Evolutionary conservation across 176 grass and related monocot genomes (phyloP).

Genomic region (Avena eriantha): DNA sequence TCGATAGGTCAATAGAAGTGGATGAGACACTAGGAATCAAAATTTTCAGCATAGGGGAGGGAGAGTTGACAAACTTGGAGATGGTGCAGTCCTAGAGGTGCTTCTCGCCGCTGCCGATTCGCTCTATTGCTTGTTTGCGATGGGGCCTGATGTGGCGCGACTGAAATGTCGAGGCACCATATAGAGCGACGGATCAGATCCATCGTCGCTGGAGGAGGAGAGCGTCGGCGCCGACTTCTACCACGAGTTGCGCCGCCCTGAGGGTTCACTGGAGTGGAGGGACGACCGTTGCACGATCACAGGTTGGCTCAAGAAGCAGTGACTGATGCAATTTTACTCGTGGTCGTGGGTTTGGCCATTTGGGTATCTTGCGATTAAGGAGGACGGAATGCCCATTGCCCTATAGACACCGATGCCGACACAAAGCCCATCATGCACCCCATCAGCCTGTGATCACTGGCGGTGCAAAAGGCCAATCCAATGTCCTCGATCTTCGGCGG

Average conservation of each 20-base stretch:
- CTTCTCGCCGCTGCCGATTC: conserved; percentile 71
- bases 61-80: conserved; percentile 66
- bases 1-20: background rate
- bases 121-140: conserved; percentile 35
- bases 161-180: background rate
- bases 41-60: background rate
- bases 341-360: too few species aligned
- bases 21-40: background rate
- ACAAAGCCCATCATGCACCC: too few species aligned
- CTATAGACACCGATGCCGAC: too few species aligned
- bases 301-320: too few species aligned
- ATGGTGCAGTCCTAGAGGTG: conserved; percentile 91
- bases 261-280: too few species aligned
- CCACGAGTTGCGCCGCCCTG: too few species aligned
- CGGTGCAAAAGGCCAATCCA: background rate
- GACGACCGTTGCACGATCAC: too few species aligned
- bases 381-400: too few species aligned
- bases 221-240: too few species aligned
- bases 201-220: background rate
- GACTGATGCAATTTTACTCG: too few species aligned
- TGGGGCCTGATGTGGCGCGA: background rate
- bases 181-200: background rate
- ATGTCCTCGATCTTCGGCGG: background rate
- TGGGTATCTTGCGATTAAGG: too few species aligned
- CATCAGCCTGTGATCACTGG: too few species aligned